These are phyloP conservation scores for Iris pallida DNA, from an alignment of 116 monocot genomes.

Conservation along the genomic window DNA sequence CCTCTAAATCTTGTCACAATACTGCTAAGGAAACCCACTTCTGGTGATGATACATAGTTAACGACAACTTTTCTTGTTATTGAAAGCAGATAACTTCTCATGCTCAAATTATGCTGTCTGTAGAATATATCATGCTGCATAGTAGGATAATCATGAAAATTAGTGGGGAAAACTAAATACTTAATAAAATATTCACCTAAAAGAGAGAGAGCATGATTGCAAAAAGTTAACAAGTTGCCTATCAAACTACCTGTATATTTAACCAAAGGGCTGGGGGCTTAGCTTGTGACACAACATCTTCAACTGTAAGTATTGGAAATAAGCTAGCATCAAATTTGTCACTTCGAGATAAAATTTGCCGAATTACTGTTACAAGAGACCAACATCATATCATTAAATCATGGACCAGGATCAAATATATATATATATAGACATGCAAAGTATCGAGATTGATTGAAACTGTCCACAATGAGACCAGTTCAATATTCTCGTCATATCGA, in stretches of 20 bases:
- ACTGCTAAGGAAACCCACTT: constrained; percentile 50
- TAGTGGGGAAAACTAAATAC: not conserved
- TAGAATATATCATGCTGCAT: constrained; percentile 81
- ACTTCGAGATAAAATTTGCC: constrained; percentile 18
- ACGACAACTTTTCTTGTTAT: constrained; percentile 30
- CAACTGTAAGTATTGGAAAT: constrained; percentile 32
- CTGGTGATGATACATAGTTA: constrained; percentile 76
- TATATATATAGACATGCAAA: not conserved
- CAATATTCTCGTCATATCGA: too few species aligned
- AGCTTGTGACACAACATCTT: constrained; percentile 29
- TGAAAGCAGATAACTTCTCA: constrained; percentile 56
- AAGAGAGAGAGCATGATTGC: too few species aligned
- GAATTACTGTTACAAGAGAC: constrained; percentile 19
- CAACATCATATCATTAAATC: not conserved
- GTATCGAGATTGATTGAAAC: too few species aligned
- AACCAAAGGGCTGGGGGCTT: constrained; percentile 47
- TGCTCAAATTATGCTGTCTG: constrained; percentile 66
- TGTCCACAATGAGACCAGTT: too few species aligned
- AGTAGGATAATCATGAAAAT: constrained; percentile 4
- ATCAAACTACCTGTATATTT: constrained; percentile 57
- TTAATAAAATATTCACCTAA: not conserved
- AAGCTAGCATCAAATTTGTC: constrained; percentile 25
- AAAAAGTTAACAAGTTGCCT: not conserved
- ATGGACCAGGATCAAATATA: not conserved
- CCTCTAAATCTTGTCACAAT: constrained; percentile 22